phyloP scores from a whole-genome alignment of 257 asterid species.

The Gardenia jasminoides region DNA sequence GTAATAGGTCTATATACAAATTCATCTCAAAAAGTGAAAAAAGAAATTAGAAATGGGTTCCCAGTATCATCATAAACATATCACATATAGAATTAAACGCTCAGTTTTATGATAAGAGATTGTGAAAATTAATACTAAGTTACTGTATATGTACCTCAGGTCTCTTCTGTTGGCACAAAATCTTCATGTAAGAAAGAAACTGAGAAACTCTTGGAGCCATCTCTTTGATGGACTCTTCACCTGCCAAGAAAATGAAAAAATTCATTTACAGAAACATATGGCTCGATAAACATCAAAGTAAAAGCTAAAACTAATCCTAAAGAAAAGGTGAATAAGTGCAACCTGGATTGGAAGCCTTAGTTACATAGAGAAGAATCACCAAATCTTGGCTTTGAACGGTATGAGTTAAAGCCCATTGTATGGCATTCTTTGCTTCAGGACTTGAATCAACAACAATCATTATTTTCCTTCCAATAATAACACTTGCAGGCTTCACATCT shows the following conservation, averaged over 20 bases:
- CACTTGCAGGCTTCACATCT: conserved; percentile 15
- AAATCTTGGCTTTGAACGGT: conserved; percentile 61
- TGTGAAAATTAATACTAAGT: not conserved
- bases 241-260: conserved; percentile 17
- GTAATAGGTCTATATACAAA: too few relatives aligned
- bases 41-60: too few relatives aligned
- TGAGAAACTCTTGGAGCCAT: conserved; percentile 44
- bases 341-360: conserved; percentile 63
- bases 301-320: not conserved
- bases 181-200: conserved; percentile 55
- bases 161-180: conserved; percentile 56
- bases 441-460: conserved; percentile 75
- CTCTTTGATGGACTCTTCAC: conserved; percentile 34
- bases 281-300: not conserved
- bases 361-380: conserved; percentile 55
- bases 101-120: too few relatives aligned
- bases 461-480: conserved; percentile 53
- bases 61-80: too few relatives aligned
- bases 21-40: too few relatives aligned
- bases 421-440: conserved; percentile 58
- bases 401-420: conserved; percentile 80
- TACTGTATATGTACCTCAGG: conserved; percentile 55
- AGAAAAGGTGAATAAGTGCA: not conserved
- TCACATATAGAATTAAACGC: too few relatives aligned
- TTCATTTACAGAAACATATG: not conserved